Conservation (phyloP, 2,329 filamentous ascomycete genomes). For the Exophiala sp. region DNA sequence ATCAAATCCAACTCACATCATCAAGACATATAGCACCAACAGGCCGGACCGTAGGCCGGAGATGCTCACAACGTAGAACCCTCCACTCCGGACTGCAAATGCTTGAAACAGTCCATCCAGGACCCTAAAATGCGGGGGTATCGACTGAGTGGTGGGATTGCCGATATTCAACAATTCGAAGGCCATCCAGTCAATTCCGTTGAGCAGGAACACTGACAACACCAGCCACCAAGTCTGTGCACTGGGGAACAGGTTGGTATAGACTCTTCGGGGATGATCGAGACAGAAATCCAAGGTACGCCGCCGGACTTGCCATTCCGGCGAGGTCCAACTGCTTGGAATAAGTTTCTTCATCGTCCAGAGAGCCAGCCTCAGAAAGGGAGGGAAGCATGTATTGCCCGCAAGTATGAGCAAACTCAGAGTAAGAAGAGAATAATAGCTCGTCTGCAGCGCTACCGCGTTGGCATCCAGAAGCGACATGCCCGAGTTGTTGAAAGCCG, state of each 20-base stretch:
- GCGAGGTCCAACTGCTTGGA: slow-evolving; percentile 33
- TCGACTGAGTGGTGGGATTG: slow-evolving; percentile 42
- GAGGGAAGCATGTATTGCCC: slow-evolving; percentile 45
- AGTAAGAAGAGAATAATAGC: slow-evolving; percentile 33
- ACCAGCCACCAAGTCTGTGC: slow-evolving; percentile 56
- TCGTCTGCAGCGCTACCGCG: slow-evolving; percentile 36
- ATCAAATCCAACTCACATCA: slow-evolving; percentile 62
- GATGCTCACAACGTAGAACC: slow-evolving; percentile 48
- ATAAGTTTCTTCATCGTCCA: slow-evolving; percentile 50
- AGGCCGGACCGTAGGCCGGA: slow-evolving; percentile 47
- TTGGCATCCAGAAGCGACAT: slow-evolving; percentile 47
- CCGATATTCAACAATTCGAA: slow-evolving; percentile 42
- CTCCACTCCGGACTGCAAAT: slow-evolving; percentile 45
- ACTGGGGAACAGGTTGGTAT: slow-evolving; percentile 59
- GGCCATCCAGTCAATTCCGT: slow-evolving; percentile 48
- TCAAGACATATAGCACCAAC: slow-evolving; percentile 82
- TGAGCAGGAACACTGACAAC: slow-evolving; percentile 47
- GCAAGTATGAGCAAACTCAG: slow-evolving; percentile 34
- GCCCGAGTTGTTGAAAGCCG: slow-evolving; percentile 48
- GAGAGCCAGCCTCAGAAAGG: slow-evolving; percentile 53
- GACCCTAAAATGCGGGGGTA: slow-evolving; percentile 45
- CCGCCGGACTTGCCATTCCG: slow-evolving; percentile 37
- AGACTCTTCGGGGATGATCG: slow-evolving; percentile 58
- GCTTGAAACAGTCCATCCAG: slow-evolving; percentile 57
- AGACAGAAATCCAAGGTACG: slow-evolving; percentile 52